Evolutionary conservation across 768 basidiomycete species (phyloP).

Genomic region (Mycena metata): DNA sequence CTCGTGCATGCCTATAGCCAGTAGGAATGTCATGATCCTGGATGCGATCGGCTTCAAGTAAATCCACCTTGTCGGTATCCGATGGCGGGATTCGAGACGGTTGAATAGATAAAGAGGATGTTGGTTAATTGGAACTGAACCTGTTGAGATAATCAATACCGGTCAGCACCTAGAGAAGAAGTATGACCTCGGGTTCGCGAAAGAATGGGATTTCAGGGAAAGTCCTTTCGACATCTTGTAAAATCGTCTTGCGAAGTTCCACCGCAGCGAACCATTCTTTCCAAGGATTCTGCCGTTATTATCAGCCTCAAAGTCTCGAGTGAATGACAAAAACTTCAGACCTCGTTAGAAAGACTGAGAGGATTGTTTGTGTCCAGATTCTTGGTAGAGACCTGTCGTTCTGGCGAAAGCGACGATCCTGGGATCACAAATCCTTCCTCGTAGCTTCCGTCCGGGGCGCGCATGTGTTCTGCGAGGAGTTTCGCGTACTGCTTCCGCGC

Average conservation of each 20-base stretch:
- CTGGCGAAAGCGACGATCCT: constrained; percentile 56
- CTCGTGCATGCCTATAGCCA: constrained; percentile 90
- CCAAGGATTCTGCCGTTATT: constrained; percentile 86
- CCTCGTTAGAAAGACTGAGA: constrained; percentile 83
- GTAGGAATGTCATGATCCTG: constrained; percentile 18
- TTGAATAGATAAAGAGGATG: constrained; percentile 87
- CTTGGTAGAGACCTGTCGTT: constrained; percentile 45
- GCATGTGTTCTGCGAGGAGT: constrained; percentile 77
- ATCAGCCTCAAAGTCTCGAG: constrained; percentile 10
- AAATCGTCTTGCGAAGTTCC: constrained; percentile 89
- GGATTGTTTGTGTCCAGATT: constrained; percentile 85
- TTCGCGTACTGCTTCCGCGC: constrained; percentile 70
- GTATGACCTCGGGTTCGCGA: constrained; percentile 64
- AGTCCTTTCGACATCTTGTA: constrained; percentile 97
- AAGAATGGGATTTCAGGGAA: constrained; percentile 99
- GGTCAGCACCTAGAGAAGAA: not conserved
- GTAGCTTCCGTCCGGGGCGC: constrained; percentile 89
- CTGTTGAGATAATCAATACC: constrained; percentile 13
- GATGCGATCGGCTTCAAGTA: not conserved
- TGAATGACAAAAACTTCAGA: constrained; percentile 42
- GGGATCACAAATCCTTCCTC: constrained; percentile 75
- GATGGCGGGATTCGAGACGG: constrained; percentile 78
- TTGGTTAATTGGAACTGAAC: constrained; percentile 86
- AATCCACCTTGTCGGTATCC: constrained; percentile 87
- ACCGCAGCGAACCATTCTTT: constrained; percentile 92